Conservation (phyloP, 2,329 filamentous ascomycete genomes). For the Aspergillus ruber region DNA sequence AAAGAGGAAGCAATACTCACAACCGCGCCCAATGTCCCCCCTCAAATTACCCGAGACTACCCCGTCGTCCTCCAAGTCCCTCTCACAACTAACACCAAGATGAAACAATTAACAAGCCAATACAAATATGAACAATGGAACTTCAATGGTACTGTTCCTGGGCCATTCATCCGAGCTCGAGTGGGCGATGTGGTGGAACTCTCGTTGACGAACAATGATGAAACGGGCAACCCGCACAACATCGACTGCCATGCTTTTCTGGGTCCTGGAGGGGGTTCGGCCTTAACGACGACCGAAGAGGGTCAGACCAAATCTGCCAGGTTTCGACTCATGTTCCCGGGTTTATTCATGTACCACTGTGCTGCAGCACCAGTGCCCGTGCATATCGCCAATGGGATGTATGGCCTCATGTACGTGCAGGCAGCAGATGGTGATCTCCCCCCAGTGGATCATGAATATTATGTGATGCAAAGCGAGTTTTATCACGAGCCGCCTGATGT, state of each 20-base stretch:
- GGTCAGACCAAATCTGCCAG: conserved; percentile 25
- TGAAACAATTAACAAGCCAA: conserved; percentile 24
- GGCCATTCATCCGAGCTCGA: conserved; percentile 31
- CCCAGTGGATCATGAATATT: conserved; percentile 29
- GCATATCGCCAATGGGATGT: conserved; percentile 35
- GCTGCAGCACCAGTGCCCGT: conserved; percentile 31
- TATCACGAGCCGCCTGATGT: conserved; percentile 32
- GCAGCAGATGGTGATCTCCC: conserved; percentile 24
- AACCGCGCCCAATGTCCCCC: no score
- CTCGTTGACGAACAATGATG: conserved; percentile 26
- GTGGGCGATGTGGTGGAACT: conserved; percentile 29
- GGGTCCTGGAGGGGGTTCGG: conserved; percentile 28
- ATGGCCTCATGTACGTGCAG: conserved; percentile 32
- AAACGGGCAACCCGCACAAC: conserved; percentile 30
- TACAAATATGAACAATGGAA: conserved; percentile 34
- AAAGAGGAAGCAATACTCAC: no score
- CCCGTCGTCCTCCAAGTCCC: conserved; percentile 26
- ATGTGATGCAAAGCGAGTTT: conserved; percentile 34
- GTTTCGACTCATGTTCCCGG: conserved; percentile 25
- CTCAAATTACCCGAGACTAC: neutral
- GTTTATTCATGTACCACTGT: conserved; percentile 30
- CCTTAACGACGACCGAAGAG: conserved; percentile 27
- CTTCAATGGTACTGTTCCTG: conserved; percentile 28
- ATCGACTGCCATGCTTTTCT: conserved; percentile 31
- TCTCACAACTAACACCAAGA: conserved; percentile 20